phyloP scores from a whole-genome alignment of 345 rosid genomes.

The Lenwebbia sp. region DNA sequence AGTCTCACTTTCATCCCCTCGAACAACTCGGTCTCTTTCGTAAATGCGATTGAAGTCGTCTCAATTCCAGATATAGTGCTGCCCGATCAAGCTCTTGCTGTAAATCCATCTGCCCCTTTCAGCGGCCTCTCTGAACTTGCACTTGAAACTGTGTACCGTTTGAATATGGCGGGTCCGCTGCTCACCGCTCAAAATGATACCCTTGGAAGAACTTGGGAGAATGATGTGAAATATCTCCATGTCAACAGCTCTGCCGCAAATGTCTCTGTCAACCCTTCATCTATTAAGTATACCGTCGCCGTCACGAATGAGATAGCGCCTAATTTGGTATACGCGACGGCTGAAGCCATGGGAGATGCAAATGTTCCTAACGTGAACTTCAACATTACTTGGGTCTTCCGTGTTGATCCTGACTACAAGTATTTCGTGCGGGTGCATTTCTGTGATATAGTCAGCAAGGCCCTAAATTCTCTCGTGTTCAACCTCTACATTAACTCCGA shows the following conservation, averaged over 20 bases:
- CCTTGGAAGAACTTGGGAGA: slow-evolving; percentile 85
- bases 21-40: slow-evolving; percentile 67
- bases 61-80: slow-evolving; percentile 70
- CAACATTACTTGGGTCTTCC: slow-evolving; percentile 89
- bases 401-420: slow-evolving; percentile 52
- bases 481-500: slow-evolving; percentile 74
- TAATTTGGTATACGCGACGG: slow-evolving; percentile 80
- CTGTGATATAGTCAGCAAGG: slow-evolving; percentile 70
- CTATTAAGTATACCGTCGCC: slow-evolving; percentile 37
- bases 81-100: slow-evolving; percentile 63
- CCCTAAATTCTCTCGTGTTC: slow-evolving; percentile 70
- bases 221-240: slow-evolving; percentile 68
- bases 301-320: slow-evolving; percentile 71
- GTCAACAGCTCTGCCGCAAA: slow-evolving; percentile 76
- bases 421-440: slow-evolving; percentile 87
- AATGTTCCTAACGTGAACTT: slow-evolving; percentile 56
- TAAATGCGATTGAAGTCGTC: slow-evolving; percentile 89
- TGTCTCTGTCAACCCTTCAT: slow-evolving; percentile 56
- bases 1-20: slow-evolving; percentile 60
- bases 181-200: slow-evolving; percentile 84
- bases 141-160: slow-evolving; percentile 75
- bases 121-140: slow-evolving; percentile 65
- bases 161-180: slow-evolving; percentile 92
- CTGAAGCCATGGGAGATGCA: slow-evolving; percentile 80
- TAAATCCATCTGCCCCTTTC: slow-evolving; percentile 48